Percentiles rank a stretch among this genome's conserved stretches.
Evolutionary conservation across 257 asterid species (phyloP).

Genomic region (Catharanthus roseus): DNA sequence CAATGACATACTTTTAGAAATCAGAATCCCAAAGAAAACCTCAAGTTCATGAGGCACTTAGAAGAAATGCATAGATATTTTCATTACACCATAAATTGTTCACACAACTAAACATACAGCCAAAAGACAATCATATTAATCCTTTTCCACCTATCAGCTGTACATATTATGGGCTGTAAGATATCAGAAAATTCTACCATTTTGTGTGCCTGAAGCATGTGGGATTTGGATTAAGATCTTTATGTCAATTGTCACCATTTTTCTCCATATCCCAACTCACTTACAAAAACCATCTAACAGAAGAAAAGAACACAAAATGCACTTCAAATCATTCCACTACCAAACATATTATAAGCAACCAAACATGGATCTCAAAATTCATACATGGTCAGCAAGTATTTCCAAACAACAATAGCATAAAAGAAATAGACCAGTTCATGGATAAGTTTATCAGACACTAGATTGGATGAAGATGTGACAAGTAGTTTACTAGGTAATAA

Average conservation of each 20-base stretch:
- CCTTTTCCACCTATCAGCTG: neutral
- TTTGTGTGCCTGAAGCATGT: too few relatives aligned
- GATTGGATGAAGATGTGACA: neutral
- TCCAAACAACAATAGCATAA: neutral
- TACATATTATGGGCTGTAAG: neutral
- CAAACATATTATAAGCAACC: neutral
- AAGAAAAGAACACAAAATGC: neutral
- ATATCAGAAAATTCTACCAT: neutral
- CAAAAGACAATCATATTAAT: neutral
- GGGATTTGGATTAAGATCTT: neutral
- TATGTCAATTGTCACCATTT: neutral
- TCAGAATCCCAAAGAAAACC: constrained; percentile 42
- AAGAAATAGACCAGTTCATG: too few relatives aligned
- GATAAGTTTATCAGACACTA: too few relatives aligned
- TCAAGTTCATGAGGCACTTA: constrained; percentile 2
- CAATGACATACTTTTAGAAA: constrained; percentile 40
- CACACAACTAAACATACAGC: neutral
- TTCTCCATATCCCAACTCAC: neutral
- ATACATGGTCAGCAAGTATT: neutral
- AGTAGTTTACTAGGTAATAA: neutral
- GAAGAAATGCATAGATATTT: neutral
- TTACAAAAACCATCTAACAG: neutral
- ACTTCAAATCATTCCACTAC: neutral
- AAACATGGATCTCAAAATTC: neutral
- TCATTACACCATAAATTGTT: neutral